These are phyloP conservation scores for Diaporthe citri DNA, from an alignment of 2,329 filamentous ascomycete genomes.

Conservation along the genomic window DNA sequence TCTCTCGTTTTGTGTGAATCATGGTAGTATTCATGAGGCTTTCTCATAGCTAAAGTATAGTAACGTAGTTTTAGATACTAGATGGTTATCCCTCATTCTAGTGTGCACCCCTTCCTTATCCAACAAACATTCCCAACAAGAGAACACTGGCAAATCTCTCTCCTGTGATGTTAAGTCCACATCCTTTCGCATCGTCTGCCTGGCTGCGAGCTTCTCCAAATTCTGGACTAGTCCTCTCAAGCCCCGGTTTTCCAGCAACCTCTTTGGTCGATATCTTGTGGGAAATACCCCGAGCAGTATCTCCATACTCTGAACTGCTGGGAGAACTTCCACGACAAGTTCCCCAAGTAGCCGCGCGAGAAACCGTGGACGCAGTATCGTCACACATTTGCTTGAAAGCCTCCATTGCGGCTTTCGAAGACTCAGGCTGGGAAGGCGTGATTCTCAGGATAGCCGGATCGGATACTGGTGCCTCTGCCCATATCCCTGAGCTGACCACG, in stretches of 20 bases:
- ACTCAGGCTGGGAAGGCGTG: background rate
- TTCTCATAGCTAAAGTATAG: too few relatives aligned
- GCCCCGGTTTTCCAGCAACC: background rate
- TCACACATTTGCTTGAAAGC: background rate
- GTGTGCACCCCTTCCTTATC: too few relatives aligned
- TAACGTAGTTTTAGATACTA: too few relatives aligned
- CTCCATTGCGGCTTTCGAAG: background rate
- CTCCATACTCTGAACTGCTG: background rate
- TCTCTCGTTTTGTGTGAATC: too few relatives aligned
- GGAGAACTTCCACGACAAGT: background rate
- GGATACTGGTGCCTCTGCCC: background rate
- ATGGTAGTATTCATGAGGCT: too few relatives aligned
- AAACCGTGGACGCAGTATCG: background rate
- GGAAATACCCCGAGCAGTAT: background rate
- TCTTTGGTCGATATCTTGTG: background rate
- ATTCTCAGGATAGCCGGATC: background rate
- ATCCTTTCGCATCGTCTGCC: too few relatives aligned
- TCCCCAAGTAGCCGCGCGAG: background rate
- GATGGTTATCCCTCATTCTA: too few relatives aligned
- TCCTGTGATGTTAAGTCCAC: too few relatives aligned
- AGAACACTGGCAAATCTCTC: too few relatives aligned
- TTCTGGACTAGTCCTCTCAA: too few relatives aligned
- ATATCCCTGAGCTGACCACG: background rate
- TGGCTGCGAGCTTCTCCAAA: too few relatives aligned
- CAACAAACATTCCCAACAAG: too few relatives aligned